These are phyloP conservation scores for Suaeda aralocaspica DNA, from an alignment of 148 eudicot species.

Conservation along the genomic window DNA sequence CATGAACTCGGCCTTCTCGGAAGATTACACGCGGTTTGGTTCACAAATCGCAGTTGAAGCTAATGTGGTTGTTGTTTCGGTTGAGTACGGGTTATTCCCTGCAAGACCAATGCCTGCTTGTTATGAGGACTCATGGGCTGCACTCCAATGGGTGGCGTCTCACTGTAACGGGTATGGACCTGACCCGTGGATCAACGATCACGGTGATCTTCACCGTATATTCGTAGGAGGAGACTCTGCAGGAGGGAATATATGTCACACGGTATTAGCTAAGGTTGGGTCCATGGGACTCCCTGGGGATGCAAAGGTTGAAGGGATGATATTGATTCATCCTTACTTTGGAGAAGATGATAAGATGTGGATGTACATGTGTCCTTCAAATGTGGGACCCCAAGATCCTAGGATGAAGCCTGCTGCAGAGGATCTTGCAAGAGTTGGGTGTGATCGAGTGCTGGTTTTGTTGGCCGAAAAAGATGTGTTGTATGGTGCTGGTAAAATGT, in stretches of 20 bases:
- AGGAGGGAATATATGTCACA: slow-evolving; percentile 43
- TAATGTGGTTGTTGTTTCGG: slow-evolving; percentile 24
- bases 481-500: slow-evolving; percentile 25
- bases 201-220: slow-evolving; percentile 29
- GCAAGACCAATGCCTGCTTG: slow-evolving; percentile 19
- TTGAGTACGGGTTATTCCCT: slow-evolving; percentile 26
- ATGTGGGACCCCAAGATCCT: slow-evolving; percentile 33
- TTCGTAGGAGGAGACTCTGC: slow-evolving; percentile 51
- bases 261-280: slow-evolving; percentile 27
- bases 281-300: slow-evolving; percentile 15
- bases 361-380: slow-evolving; percentile 35
- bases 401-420: slow-evolving; percentile 31
- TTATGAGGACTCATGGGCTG: slow-evolving; percentile 29
- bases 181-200: slow-evolving; percentile 32
- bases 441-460: slow-evolving; percentile 33
- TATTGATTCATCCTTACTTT: slow-evolving; percentile 36
- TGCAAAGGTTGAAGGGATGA: slow-evolving; percentile 25
- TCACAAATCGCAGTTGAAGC: slow-evolving; percentile 17
- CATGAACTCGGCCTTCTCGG: slow-evolving; percentile 23
- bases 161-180: slow-evolving; percentile 19
- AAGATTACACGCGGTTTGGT: slow-evolving; percentile 17
- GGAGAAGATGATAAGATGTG: slow-evolving; percentile 40
- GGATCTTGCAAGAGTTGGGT: slow-evolving; percentile 29
- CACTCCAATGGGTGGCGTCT: slow-evolving; percentile 22
- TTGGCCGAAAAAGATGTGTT: slow-evolving; percentile 32